Base-by-base conservation (phyloP, 495 filamentous ascomycete species). In the Penicillium waksmanii region DNA sequence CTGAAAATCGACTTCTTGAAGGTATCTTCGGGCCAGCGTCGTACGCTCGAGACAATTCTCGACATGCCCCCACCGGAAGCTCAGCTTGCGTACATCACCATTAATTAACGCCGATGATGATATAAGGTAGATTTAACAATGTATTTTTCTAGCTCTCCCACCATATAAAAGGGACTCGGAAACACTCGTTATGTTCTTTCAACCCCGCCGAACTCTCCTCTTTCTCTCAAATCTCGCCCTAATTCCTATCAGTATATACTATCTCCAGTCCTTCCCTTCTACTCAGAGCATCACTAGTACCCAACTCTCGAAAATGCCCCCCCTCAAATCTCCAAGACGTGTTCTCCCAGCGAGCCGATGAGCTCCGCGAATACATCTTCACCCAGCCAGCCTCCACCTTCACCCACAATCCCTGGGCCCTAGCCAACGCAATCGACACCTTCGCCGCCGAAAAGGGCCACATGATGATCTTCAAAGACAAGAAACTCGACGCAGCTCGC, bases 391-490 rank as follows among this genome's bases (percentile, higher is more conserved):
- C 54, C 21, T 51, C 47, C 23, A 56, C 36, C 19, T 60, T 62
- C 51, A 46, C 53, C 48, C 66, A 68, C 43, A 71, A 69, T 38
- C 66, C 70, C 5, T 65, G 56, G 61, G 65, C 66, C 5, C 31
- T 73, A 1, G 50, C 60, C 3, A 51, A 63, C 23, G 66, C 68
- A 2, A 65, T 71, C 19, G 67, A 71, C 21, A 49, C 51, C 11
- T 71, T 62, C 55, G 57, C 62, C 34, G 38, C 59, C 8, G 55
- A 56, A 10, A 50, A 61, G 31, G 66, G 60, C 34, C 57, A 42
- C 40, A 67, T 69, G 59, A 73, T 73, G 70, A 73, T 62, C 42
- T 70, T 69, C 54, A 57, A 52, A 1, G 47, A 53, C 21, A 27
- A 35, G 12, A 71, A 73, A 50, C 55, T 66, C 13, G 49, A 57